Evolutionary conservation across 305 asterid species (phyloP), one percentile per base, ranked within the genome.

Genomic region (Ruellia speciosa): DNA sequence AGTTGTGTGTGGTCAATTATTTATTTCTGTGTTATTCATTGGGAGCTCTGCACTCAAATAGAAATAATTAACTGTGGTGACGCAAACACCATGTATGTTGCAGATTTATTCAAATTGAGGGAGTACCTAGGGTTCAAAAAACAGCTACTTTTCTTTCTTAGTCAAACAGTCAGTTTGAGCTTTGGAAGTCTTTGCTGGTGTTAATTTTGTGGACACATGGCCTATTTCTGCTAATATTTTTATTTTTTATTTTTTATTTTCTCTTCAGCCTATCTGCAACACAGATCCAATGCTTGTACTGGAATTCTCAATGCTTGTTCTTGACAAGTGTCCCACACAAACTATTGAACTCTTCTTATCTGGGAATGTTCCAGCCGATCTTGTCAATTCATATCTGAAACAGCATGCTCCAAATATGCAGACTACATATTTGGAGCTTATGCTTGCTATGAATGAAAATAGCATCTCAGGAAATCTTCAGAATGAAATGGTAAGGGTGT

Each of bases 391-490:
- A 54, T 89, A 89, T 75, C 79, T 93, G 58, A 93, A 93, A 74
- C 86, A 93, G 81, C 90, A 93, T 77, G 96, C 97, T 68, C 95
- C 99, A 33, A 80, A 74, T 65, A 75, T 89, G 96, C 99, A 89
- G 82, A 82, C 94, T 51, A 84, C 88, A 40, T 93, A 93, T 72
- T 78, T 93, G 81, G 97, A 93, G 75, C 88, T 85, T 63, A 93
- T 86, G 96, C 81, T 89, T 71, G 76, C 92, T 64, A 89, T 89
- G 97, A 85, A 89, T 55, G 96, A 86, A 72, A 83, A 71, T 59
- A 76, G 87, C 75, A 81, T 86, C 71, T 74, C 99, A 0, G 95
- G 88, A 67, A 79, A 84, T 76, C 97, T 93, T 71, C 97, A 89
- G 84, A 89, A 83, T 76, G 99, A 93, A 89, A 93, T 89, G 99